Percentiles rank a stretch among this genome's conserved stretches.
Conservation (phyloP, 495 filamentous ascomycete genomes). For the Aspergillus indologenus region DNA sequence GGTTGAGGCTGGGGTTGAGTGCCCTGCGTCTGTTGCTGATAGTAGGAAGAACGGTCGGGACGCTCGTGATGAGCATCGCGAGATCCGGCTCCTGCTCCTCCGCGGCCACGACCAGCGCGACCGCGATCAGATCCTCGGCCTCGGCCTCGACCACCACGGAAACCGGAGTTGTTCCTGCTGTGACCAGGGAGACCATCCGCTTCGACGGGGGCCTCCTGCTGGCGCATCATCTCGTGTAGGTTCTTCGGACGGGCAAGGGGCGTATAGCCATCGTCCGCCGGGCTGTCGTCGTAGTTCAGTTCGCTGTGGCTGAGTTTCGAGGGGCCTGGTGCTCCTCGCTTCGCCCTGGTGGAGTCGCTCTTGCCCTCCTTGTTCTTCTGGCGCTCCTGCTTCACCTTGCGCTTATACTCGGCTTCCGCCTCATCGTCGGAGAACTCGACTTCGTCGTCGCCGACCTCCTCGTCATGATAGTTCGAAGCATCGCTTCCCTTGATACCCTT, state of each 20-base stretch:
- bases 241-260: constrained; percentile 64
- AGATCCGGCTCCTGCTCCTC: constrained; percentile 45
- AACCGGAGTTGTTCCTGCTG: constrained; percentile 23
- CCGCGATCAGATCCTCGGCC: constrained; percentile 45
- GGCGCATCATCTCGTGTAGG: constrained; percentile 51
- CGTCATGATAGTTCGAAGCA: constrained; percentile 90
- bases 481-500: constrained; percentile 79
- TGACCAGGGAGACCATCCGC: constrained; percentile 21
- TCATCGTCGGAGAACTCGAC: constrained; percentile 96
- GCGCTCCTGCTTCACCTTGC: constrained; percentile 60
- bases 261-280: constrained; percentile 55
- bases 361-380: constrained; percentile 46
- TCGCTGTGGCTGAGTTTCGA: constrained; percentile 43
- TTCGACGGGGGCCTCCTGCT: constrained; percentile 49
- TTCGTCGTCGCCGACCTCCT: constrained; percentile 82
- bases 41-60: constrained; percentile 35
- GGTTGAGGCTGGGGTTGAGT: constrained; percentile 25
- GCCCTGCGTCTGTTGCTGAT: constrained; percentile 30
- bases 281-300: constrained; percentile 57
- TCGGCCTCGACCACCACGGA: constrained; percentile 41
- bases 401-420: constrained; percentile 79
- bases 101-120: constrained; percentile 47
- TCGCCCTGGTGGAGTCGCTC: constrained; percentile 34
- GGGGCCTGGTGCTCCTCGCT: constrained; percentile 31
- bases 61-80: constrained; percentile 41